A percentile compares a stretch with the other conserved stretches of the same genome.
Evolutionary conservation across 495 filamentous ascomycete species (phyloP).

Genomic region (Jackrogersella multiformis): DNA sequence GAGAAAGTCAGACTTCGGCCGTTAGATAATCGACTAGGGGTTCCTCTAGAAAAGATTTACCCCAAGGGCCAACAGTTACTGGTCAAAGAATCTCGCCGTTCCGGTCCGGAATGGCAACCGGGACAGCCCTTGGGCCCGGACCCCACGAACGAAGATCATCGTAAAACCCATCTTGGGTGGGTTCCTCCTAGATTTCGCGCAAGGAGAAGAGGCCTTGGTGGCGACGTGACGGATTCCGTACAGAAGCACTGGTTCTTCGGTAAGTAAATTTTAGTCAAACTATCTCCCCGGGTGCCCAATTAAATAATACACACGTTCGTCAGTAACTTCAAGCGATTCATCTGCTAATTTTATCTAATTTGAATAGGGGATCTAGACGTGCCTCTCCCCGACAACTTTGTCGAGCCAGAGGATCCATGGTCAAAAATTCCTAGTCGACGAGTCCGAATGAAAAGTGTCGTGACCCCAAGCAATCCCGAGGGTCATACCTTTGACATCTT

Average conservation of each 20-base stretch:
- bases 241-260: not conserved
- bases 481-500: not conserved
- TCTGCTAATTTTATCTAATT: not conserved
- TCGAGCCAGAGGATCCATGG: not conserved
- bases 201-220: not conserved
- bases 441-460: not conserved
- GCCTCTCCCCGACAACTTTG: not conserved
- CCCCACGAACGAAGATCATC: not conserved
- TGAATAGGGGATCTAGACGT: not conserved
- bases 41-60: not conserved
- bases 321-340: not conserved
- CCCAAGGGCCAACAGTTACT: not conserved
- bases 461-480: not conserved
- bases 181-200: not conserved
- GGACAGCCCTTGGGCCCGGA: not conserved
- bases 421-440: not conserved
- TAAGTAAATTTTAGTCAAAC: not conserved
- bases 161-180: not conserved
- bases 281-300: not conserved
- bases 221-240: not conserved
- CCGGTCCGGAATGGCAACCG: not conserved
- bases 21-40: not conserved
- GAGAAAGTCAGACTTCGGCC: not conserved
- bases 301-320: not conserved
- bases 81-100: not conserved